A percentile compares a stretch with the other conserved stretches of the same genome.
Conservation (phyloP, 129 eudicot species). For the Silybum marianum region DNA sequence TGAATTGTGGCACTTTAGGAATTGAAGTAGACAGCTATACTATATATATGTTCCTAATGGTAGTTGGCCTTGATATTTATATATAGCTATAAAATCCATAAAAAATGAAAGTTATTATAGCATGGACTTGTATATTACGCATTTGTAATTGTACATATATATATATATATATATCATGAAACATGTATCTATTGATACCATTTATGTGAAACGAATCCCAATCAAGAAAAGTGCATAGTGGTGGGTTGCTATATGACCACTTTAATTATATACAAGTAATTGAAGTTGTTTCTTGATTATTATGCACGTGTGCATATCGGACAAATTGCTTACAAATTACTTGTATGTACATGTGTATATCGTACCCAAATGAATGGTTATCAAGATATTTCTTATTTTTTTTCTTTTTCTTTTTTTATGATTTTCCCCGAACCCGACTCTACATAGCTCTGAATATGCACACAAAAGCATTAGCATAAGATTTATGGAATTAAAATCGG, state of each 20-base stretch:
- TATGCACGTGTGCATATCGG: too few species aligned
- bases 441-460: too few species aligned
- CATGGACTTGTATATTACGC: conserved; percentile 25
- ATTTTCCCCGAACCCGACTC: too few species aligned
- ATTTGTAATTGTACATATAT: conserved; percentile 8
- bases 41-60: background rate
- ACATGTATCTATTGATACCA: background rate
- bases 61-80: conserved; percentile 15
- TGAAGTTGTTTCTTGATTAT: too few species aligned
- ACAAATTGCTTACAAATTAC: too few species aligned
- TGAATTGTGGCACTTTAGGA: conserved; percentile 42
- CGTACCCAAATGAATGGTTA: too few species aligned
- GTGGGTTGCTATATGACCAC: background rate
- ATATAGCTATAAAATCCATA: background rate
- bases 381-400: too few species aligned
- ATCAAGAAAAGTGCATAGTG: background rate
- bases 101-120: background rate
- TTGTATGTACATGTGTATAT: too few species aligned
- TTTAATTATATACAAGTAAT: background rate
- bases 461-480: background rate
- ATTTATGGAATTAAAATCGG: background rate
- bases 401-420: too few species aligned
- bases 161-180: background rate
- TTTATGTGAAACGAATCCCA: background rate
- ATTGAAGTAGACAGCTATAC: conserved; percentile 7